Evolutionary conservation across 176 grass and related monocot species (phyloP).

Genomic region (Avena sativa): DNA sequence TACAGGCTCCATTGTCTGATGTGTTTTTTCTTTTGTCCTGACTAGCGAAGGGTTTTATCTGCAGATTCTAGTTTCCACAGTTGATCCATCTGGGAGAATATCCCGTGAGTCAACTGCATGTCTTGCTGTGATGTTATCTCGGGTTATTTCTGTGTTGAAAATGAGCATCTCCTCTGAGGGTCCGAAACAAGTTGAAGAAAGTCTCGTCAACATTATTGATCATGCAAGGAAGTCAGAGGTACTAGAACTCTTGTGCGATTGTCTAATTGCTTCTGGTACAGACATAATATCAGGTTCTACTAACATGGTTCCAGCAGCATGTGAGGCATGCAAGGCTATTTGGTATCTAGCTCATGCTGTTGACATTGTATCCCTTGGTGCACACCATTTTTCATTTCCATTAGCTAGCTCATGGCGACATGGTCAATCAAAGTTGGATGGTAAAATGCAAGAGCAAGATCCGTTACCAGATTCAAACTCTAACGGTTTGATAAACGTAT

Average conservation of each 20-base stretch:
- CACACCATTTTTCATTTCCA: constrained; percentile 75
- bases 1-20: constrained; percentile 23
- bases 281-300: constrained; percentile 73
- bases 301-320: constrained; percentile 95
- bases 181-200: constrained; percentile 56
- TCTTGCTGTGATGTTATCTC: constrained; percentile 79
- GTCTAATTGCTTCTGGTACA: constrained; percentile 71
- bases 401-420: constrained; percentile 66
- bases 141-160: constrained; percentile 65
- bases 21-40: constrained; percentile 15
- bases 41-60: constrained; percentile 39
- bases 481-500: constrained; percentile 60
- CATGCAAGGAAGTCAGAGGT: constrained; percentile 64
- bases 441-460: constrained; percentile 46
- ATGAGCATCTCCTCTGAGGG: constrained; percentile 64
- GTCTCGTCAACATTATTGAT: constrained; percentile 70
- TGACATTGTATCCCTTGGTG: constrained; percentile 73
- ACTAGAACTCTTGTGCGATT: constrained; percentile 70
- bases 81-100: constrained; percentile 85
- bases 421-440: constrained; percentile 47
- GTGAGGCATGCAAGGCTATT: constrained; percentile 93
- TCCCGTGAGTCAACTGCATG: constrained; percentile 84
- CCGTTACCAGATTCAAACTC: constrained; percentile 59
- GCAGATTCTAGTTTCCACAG: constrained; percentile 75
- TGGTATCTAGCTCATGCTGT: constrained; percentile 88